phyloP scores from a whole-genome alignment of 352 stramenopile species.

The Ophiocytium majus region DNA sequence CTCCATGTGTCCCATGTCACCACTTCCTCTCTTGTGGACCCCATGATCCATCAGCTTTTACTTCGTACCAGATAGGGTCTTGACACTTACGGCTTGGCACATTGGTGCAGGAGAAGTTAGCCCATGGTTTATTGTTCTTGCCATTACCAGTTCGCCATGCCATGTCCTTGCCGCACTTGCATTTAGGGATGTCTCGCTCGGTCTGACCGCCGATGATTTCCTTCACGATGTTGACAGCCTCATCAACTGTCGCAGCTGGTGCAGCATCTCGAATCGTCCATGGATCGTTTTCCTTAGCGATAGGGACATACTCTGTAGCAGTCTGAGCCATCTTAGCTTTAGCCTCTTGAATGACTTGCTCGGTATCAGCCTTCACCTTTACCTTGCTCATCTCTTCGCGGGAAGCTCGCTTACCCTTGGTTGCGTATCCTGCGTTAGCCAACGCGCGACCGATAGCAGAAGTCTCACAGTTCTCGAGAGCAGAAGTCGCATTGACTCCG shows the following conservation, averaged over 20 bases:
- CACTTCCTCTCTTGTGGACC: background rate
- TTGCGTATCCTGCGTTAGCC: slow-evolving; percentile 1
- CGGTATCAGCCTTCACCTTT: background rate
- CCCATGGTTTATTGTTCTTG: background rate
- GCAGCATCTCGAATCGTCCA: background rate
- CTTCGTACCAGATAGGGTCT: background rate
- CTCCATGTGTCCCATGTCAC: background rate
- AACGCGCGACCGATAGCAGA: background rate
- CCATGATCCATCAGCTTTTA: background rate
- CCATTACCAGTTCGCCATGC: background rate
- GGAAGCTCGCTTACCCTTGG: background rate
- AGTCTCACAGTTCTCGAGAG: slow-evolving; percentile 12
- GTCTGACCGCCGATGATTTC: slow-evolving; percentile 10
- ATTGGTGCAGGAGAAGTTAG: background rate
- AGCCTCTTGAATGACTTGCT: background rate
- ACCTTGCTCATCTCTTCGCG: slow-evolving; percentile 14
- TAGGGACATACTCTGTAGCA: background rate
- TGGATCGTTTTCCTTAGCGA: slow-evolving; percentile 11
- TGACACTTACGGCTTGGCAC: too few species aligned
- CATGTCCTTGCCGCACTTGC: background rate
- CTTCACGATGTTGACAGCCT: background rate
- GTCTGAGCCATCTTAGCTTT: slow-evolving; percentile 11
- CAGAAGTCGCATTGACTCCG: background rate
- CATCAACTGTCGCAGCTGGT: background rate
- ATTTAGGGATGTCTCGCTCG: background rate